Evolutionary conservation across 2,329 filamentous ascomycete genomes (phyloP).

Genomic region (Colletotrichum sp.): DNA sequence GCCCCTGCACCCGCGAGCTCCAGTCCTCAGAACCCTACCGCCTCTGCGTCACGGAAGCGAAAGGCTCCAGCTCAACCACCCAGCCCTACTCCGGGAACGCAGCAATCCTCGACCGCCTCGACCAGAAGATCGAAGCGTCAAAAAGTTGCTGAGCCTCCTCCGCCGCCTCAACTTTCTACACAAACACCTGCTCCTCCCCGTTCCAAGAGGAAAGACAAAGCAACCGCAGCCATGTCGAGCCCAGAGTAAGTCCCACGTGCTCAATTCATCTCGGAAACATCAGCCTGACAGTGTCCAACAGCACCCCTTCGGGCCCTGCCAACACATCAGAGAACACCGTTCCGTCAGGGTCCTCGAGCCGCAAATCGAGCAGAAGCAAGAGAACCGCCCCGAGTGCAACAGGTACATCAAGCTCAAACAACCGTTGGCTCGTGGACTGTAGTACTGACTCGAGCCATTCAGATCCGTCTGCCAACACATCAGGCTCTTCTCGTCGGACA

Average conservation of each 20-base stretch:
- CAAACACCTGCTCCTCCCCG: constrained; percentile 33
- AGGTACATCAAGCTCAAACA: constrained; percentile 34
- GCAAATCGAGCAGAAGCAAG: constrained; percentile 76
- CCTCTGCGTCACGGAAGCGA: constrained; percentile 71
- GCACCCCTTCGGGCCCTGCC: constrained; percentile 68
- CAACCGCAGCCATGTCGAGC: constrained; percentile 72
- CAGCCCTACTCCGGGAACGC: constrained; percentile 38
- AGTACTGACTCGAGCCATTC: background rate
- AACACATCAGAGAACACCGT: constrained; percentile 63
- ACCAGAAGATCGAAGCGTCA: constrained; percentile 73
- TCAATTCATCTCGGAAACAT: background rate
- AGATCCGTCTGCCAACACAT: constrained; percentile 41
- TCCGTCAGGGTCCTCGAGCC: constrained; percentile 68
- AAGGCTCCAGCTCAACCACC: constrained; percentile 67
- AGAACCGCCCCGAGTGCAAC: constrained; percentile 57
- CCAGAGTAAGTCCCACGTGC: constrained; percentile 61
- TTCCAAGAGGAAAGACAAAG: constrained; percentile 66
- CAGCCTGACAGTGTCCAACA: background rate
- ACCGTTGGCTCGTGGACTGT: background rate
- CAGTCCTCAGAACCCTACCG: constrained; percentile 47
- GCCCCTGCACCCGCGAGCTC: constrained; percentile 43
- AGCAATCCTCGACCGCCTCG: constrained; percentile 33
- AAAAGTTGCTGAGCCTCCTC: constrained; percentile 61
- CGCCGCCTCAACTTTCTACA: constrained; percentile 31
- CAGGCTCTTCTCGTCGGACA: constrained; percentile 49